Conservation (phyloP, 1,284 basidiomycete genomes). For the Spongiforma sp. region DNA sequence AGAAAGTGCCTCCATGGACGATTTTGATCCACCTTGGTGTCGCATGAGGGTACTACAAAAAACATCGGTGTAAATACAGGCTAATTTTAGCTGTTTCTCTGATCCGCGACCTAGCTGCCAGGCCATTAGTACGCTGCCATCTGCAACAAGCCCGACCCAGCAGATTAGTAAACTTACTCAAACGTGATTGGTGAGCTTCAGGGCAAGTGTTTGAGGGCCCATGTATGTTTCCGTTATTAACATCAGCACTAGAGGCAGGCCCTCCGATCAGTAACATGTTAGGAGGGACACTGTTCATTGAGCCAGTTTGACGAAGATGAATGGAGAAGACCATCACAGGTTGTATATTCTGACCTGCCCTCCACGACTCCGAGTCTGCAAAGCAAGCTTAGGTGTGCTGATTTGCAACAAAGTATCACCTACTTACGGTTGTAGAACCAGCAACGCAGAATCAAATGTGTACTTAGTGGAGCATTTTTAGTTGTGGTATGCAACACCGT, state of each 20-base stretch:
- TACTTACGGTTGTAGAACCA: conserved; percentile 73
- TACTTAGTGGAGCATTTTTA: neutral
- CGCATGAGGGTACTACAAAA: neutral
- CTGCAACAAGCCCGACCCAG: no score
- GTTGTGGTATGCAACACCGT: neutral
- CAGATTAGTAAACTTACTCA: no score
- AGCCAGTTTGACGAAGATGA: conserved; percentile 48
- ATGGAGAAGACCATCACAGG: conserved; percentile 48
- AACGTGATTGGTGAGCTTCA: no score
- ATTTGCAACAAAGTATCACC: conserved; percentile 13
- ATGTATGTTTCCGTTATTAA: neutral
- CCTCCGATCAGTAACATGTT: neutral
- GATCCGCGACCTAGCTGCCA: neutral
- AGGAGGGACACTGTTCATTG: conserved; percentile 51
- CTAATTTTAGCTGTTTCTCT: no score
- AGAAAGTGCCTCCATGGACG: neutral
- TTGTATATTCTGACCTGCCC: conserved; percentile 53
- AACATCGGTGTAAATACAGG: neutral
- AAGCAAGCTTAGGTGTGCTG: neutral
- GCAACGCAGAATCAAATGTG: neutral
- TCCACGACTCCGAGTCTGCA: no score
- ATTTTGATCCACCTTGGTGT: neutral
- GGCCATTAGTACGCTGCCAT: neutral
- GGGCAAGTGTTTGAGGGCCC: neutral
- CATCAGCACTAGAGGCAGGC: neutral